phyloP scores from a whole-genome alignment of 176 grass and related monocot genomes.

The Bonia amplexicaulis region DNA sequence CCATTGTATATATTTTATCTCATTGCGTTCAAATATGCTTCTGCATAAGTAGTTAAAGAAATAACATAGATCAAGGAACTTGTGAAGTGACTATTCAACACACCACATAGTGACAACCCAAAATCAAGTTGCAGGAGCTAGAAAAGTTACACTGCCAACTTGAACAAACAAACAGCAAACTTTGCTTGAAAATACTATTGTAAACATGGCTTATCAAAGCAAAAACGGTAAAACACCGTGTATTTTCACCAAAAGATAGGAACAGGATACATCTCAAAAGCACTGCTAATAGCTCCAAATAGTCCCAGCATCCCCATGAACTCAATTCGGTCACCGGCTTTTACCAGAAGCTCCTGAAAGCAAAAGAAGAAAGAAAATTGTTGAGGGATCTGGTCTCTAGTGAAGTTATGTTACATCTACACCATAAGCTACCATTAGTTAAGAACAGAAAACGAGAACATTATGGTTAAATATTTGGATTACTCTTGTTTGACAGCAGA shows the following conservation, averaged over 20 bases:
- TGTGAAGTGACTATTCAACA: neutral
- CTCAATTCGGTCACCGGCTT: constrained; percentile 52
- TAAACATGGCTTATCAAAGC: neutral
- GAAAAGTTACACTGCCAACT: neutral
- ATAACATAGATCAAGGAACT: neutral
- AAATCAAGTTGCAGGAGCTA: neutral
- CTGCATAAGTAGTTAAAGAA: constrained; percentile 28
- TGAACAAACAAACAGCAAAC: neutral
- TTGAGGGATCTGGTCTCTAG: neutral
- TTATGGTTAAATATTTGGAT: neutral
- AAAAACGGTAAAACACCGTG: neutral
- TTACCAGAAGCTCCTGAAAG: constrained; percentile 60
- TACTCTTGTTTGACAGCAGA: neutral
- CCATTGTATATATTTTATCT: constrained; percentile 63
- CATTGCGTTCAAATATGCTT: constrained; percentile 60
- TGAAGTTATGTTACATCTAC: neutral
- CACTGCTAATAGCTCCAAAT: constrained; percentile 64
- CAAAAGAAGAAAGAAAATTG: constrained; percentile 4
- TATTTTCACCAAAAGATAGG: neutral
- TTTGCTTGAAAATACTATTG: neutral
- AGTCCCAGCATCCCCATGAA: constrained; percentile 71
- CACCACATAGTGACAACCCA: neutral
- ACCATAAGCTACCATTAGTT: neutral
- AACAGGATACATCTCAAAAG: constrained; percentile 58
- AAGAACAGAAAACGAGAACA: neutral